These are phyloP conservation scores for Exophiala spinifera DNA, from an alignment of 2,329 filamentous ascomycete genomes.

Conservation along the genomic window DNA sequence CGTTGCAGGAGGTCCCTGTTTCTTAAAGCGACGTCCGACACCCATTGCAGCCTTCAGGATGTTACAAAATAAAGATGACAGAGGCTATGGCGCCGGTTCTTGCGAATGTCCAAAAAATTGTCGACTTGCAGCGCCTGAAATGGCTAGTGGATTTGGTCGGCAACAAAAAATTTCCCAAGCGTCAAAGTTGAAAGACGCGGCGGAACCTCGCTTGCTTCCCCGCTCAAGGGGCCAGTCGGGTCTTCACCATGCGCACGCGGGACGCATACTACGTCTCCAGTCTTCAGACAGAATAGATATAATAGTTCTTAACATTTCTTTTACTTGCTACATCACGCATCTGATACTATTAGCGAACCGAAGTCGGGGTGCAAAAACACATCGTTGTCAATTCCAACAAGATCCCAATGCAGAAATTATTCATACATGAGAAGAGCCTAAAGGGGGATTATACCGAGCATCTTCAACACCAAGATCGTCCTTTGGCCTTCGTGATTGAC, in stretches of 20 bases:
- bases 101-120: neutral
- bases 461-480: neutral
- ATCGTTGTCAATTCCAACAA: neutral
- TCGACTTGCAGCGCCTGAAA: neutral
- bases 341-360: neutral
- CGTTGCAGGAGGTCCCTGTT: conserved; percentile 81
- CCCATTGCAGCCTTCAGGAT: conserved; percentile 60
- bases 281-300: too few species aligned
- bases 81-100: too few species aligned
- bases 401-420: neutral
- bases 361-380: neutral
- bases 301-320: too few species aligned
- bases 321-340: neutral
- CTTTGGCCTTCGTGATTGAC: neutral
- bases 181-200: too few species aligned
- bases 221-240: neutral
- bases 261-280: too few species aligned
- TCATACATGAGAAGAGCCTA: neutral
- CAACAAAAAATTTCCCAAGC: neutral
- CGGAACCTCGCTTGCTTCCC: neutral
- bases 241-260: neutral
- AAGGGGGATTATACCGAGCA: neutral
- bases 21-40: conserved; percentile 87
- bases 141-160: neutral
- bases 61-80: neutral